Conservation (phyloP, 805 yeast genomes). For the Myxozyma neotropica region DNA sequence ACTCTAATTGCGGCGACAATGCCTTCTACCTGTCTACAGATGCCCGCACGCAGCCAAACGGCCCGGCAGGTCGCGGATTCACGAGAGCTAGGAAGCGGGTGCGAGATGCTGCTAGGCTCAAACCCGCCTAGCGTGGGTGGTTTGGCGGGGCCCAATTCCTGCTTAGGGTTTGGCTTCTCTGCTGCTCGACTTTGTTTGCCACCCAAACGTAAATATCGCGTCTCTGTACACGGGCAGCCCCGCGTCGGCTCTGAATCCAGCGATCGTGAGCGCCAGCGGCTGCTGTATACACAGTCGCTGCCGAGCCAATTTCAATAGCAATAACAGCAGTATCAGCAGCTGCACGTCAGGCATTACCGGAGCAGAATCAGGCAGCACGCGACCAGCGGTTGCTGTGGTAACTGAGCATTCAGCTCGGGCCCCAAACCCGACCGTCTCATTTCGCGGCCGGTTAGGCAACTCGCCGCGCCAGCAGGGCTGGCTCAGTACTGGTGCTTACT, state of each 20-base stretch:
- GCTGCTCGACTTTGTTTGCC: not conserved
- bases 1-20: too few relatives aligned
- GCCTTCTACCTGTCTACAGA: too few relatives aligned
- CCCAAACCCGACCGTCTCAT: not conserved
- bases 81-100: too few relatives aligned
- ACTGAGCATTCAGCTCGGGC: not conserved
- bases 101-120: not conserved
- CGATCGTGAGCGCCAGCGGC: not conserved
- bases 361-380: too few relatives aligned
- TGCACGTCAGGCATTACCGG: not conserved
- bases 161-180: not conserved
- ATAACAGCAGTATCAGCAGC: too few relatives aligned
- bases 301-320: too few relatives aligned
- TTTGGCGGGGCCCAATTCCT: not conserved
- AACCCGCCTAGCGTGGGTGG: not conserved
- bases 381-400: not conserved
- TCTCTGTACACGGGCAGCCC: not conserved
- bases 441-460: constrained; percentile 3
- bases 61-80: too few relatives aligned
- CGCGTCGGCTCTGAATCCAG: not conserved
- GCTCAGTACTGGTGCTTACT: too few relatives aligned
- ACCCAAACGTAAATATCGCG: not conserved
- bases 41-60: too few relatives aligned
- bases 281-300: too few relatives aligned
- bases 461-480: too few relatives aligned